A percentile compares a stretch with the other conserved stretches of the same genome.
phyloP scores from a whole-genome alignment of 1,284 basidiomycete species.

The Cutaneotrichosporon mucoides region DNA sequence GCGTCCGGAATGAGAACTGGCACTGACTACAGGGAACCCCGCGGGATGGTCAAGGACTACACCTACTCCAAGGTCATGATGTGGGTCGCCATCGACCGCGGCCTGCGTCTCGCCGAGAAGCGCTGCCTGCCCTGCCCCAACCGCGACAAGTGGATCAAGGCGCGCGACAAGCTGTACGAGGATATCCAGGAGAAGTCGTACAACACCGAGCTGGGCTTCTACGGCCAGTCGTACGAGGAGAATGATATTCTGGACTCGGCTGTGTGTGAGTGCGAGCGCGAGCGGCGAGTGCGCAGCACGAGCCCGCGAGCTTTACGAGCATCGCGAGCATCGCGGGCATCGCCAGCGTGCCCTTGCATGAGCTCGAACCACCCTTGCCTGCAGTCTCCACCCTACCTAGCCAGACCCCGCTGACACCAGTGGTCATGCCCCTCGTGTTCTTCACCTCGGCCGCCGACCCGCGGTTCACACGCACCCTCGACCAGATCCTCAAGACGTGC shows the following conservation, averaged over 20 bases:
- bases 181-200: slow-evolving; percentile 60
- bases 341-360: too few species aligned
- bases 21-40: slow-evolving; percentile 68
- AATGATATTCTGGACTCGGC: slow-evolving; percentile 51
- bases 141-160: slow-evolving; percentile 61
- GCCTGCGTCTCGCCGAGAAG: slow-evolving; percentile 83
- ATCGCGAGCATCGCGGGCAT: too few species aligned
- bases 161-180: slow-evolving; percentile 77
- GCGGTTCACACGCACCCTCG: slow-evolving; percentile 75
- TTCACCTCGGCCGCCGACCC: slow-evolving; percentile 78
- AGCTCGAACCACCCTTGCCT: too few species aligned
- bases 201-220: slow-evolving; percentile 47
- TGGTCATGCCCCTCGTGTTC: slow-evolving; percentile 57
- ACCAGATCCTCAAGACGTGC: slow-evolving; percentile 66
- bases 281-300: too few species aligned
- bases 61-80: slow-evolving; percentile 90
- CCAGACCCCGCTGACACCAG: slow-evolving; percentile 1
- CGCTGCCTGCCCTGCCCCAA: slow-evolving; percentile 57
- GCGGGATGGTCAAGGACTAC: slow-evolving; percentile 75
- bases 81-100: slow-evolving; percentile 89
- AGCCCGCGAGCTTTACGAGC: slow-evolving; percentile 65
- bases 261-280: slow-evolving; percentile 32
- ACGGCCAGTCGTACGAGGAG: slow-evolving; percentile 51
- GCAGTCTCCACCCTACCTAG: not conserved
- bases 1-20: too few species aligned